These are phyloP conservation scores for Parathielavia appendiculata DNA, from an alignment of 495 filamentous ascomycete genomes.

Conservation along the genomic window DNA sequence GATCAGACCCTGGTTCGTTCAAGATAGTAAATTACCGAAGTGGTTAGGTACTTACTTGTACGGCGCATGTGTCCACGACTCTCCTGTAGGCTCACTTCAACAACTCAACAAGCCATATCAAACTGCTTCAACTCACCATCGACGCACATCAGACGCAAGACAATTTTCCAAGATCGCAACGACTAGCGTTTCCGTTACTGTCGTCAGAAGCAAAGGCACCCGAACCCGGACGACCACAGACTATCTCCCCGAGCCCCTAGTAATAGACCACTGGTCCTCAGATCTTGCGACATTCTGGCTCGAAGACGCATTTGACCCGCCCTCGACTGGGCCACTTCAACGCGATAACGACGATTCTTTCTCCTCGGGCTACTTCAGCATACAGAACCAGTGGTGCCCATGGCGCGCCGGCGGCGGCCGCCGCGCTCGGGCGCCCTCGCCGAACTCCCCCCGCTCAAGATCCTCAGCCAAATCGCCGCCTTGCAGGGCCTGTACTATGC, in stretches of 20 bases:
- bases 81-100: not conserved
- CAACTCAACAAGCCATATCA: not conserved
- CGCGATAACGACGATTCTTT: not conserved
- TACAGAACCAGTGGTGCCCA: constrained; percentile 25
- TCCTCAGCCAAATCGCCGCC: constrained; percentile 77
- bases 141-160: not conserved
- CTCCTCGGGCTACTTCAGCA: not conserved
- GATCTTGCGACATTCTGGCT: not conserved
- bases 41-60: not conserved
- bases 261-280: not conserved
- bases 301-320: not conserved
- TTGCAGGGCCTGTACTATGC: constrained; percentile 85
- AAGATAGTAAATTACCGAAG: not conserved
- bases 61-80: not conserved
- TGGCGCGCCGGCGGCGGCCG: constrained; percentile 73
- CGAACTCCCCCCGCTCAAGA: constrained; percentile 77
- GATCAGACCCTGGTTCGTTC: not conserved
- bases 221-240: too few relatives aligned
- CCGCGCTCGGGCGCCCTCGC: constrained; percentile 72
- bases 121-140: not conserved
- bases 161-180: not conserved
- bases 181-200: not conserved
- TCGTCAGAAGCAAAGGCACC: too few relatives aligned
- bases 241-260: too few relatives aligned
- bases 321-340: not conserved